phyloP scores from a whole-genome alignment of 805 yeast species.

The Kodamaea kakaduensis region DNA sequence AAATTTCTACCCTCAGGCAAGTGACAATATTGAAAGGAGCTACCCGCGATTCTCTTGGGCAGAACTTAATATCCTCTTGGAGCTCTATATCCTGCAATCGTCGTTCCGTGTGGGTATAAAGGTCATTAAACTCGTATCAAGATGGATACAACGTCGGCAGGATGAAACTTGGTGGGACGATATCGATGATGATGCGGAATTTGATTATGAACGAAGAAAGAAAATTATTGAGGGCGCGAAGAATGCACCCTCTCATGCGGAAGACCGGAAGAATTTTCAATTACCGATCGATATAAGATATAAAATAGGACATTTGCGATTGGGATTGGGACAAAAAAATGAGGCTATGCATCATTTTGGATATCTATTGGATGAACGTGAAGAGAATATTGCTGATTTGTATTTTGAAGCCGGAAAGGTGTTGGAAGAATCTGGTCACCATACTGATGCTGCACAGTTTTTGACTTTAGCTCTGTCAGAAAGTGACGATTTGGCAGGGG shows the following conservation, averaged over 20 bases:
- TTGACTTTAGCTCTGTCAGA: conserved; percentile 50
- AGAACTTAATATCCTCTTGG: conserved; percentile 78
- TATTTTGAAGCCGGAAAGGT: conserved; percentile 72
- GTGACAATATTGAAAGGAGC: conserved; percentile 18
- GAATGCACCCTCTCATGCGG: conserved; percentile 9
- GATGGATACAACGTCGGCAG: conserved; percentile 78
- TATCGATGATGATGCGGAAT: conserved; percentile 68
- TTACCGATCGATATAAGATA: conserved; percentile 86
- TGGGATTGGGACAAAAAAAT: conserved; percentile 55
- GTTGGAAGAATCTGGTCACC: conserved; percentile 63
- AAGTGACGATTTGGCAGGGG: conserved; percentile 46
- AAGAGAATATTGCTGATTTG: conserved; percentile 66
- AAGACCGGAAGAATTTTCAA: conserved; percentile 26
- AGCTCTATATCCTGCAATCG: conserved; percentile 66
- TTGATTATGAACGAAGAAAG: conserved; percentile 67
- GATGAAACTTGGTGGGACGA: conserved; percentile 67
- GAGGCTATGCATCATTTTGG: conserved; percentile 75
- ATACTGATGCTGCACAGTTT: conserved; percentile 71
- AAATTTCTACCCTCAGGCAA: conserved; percentile 19
- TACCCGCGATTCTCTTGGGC: conserved; percentile 77
- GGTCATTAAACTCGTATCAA: conserved; percentile 62
- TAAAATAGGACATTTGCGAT: conserved; percentile 71
- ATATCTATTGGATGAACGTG: conserved; percentile 52
- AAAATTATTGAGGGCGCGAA: conserved; percentile 29
- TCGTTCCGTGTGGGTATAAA: conserved; percentile 62